A percentile compares a stretch with the other conserved stretches of the same genome.
Evolutionary conservation across 345 rosid species (phyloP).

Genomic region (Schrenkiella parvula): DNA sequence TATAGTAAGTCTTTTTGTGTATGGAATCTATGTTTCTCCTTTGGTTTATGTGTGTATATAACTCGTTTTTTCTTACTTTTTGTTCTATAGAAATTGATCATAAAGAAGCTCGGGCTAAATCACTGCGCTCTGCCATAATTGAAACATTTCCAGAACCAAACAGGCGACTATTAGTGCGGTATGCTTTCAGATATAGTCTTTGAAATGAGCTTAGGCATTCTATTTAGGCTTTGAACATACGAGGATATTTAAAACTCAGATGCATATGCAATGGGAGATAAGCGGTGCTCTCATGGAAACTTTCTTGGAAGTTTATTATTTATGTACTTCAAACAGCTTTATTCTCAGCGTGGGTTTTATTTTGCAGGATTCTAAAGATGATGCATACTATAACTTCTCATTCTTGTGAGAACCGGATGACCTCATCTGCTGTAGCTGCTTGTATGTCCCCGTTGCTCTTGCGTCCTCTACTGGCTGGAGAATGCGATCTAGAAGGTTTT

Average conservation of each 20-base stretch:
- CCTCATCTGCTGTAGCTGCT: conserved; percentile 95
- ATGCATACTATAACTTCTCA: conserved; percentile 80
- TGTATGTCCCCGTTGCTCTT: conserved; percentile 98
- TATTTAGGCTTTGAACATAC: neutral
- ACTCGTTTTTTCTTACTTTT: neutral
- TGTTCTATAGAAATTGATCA: conserved; percentile 67
- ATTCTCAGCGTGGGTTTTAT: conserved; percentile 22
- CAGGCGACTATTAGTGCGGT: conserved; percentile 84
- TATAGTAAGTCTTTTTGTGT: conserved; percentile 55
- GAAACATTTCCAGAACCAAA: conserved; percentile 99
- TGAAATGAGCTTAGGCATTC: neutral
- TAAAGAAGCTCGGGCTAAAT: conserved; percentile 75
- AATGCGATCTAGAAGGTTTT: conserved; percentile 92
- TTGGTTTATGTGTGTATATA: neutral
- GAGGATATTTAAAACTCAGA: neutral
- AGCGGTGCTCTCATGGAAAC: conserved; percentile 3
- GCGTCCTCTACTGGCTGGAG: conserved; percentile 94
- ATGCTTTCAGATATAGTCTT: conserved; percentile 6
- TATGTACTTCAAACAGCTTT: conserved; percentile 3
- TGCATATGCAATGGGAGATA: neutral
- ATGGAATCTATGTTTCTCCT: conserved; percentile 10
- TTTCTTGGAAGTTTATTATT: neutral
- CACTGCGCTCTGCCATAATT: conserved; percentile 72
- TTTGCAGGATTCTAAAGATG: conserved; percentile 85
- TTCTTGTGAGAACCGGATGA: conserved; percentile 86